Conservation (phyloP, 176 grass and related monocot genomes). For the Panicum miliaceum region DNA sequence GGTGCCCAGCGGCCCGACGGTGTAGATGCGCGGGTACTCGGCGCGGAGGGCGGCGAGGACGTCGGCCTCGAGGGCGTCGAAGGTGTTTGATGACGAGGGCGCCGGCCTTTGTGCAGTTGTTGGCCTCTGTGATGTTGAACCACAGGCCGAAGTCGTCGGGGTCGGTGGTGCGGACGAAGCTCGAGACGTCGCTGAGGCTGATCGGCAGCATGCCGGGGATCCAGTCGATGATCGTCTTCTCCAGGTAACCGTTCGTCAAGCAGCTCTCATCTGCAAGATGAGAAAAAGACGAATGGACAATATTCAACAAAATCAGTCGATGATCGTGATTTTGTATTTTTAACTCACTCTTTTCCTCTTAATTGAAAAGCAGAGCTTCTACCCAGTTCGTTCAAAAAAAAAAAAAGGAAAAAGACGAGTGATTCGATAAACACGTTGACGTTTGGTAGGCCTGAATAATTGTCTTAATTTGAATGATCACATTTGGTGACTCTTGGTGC, state of each 20-base stretch:
- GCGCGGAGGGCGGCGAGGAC: neutral
- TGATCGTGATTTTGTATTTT: too few relatives aligned
- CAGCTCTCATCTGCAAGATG: neutral
- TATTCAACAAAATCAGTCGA: too few relatives aligned
- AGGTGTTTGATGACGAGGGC: neutral
- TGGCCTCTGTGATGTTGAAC: neutral
- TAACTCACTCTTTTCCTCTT: too few relatives aligned
- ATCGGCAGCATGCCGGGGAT: slow-evolving; percentile 25
- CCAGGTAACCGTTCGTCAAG: neutral
- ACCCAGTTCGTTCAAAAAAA: too few relatives aligned
- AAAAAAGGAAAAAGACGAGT: too few relatives aligned
- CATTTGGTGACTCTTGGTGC: too few relatives aligned
- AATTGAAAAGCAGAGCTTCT: too few relatives aligned
- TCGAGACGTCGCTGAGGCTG: neutral
- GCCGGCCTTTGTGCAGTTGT: slow-evolving; percentile 20
- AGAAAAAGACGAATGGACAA: neutral
- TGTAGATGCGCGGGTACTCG: neutral
- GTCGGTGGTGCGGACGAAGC: slow-evolving; percentile 25
- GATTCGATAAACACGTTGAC: too few relatives aligned
- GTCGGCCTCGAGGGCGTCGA: slow-evolving; percentile 2
- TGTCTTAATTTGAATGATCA: too few relatives aligned
- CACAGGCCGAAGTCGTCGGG: neutral
- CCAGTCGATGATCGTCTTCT: slow-evolving; percentile 11
- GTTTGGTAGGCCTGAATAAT: too few relatives aligned
- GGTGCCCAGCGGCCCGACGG: neutral